Evolutionary conservation across 768 basidiomycete genomes (phyloP), one percentile per base, ranked within the genome.

Genomic region (Suillus spraguei): DNA sequence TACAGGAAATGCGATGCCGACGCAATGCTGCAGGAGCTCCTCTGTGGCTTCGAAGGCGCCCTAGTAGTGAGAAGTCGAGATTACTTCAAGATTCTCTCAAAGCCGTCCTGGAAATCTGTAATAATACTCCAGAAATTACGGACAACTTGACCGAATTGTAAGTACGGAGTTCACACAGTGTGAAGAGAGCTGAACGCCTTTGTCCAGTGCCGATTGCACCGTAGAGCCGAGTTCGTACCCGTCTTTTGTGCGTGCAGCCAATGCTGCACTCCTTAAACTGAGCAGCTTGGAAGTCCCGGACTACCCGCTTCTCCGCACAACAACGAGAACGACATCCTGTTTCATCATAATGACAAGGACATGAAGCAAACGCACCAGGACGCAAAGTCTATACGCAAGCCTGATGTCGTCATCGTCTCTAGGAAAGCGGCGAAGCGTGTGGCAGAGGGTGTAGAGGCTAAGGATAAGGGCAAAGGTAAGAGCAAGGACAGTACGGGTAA

Each of bases 11-110:
- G 17, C 41, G 16, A 9, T 11, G 16, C 24, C 5, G 59, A 46
- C 42, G 20, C 9, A 28, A 60, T 60, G 42, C 42, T 60, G 32
- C 13, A 60, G 59, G 24, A 41, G 28, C 59, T 60, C 36, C 41
- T 60, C 24, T 44, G 46, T 35, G 36, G 41, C n/a, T 60, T 22
- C 33, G 11, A 35, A 10, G 42, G 28, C 8, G 28, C 42, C 46
- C 59, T 5, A 17, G 24, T 13, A 28, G n/a, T 11, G 59, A 60
- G 24, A 60, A 60, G 59, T 5, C 22, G 13, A 60, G 7, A 10
- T 10, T 46, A 33, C 22, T 60, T 17, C 5, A 32, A 17, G 38
- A 46, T n/a, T 41, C 41, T n/a, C 22, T 60, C 8, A 6, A 47
- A 3, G 59, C 28, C 41, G 44, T 46, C 14, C 16, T 47, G 41